phyloP scores from a whole-genome alignment of 331 rosid species.

The Stylosanthes scabra region DNA sequence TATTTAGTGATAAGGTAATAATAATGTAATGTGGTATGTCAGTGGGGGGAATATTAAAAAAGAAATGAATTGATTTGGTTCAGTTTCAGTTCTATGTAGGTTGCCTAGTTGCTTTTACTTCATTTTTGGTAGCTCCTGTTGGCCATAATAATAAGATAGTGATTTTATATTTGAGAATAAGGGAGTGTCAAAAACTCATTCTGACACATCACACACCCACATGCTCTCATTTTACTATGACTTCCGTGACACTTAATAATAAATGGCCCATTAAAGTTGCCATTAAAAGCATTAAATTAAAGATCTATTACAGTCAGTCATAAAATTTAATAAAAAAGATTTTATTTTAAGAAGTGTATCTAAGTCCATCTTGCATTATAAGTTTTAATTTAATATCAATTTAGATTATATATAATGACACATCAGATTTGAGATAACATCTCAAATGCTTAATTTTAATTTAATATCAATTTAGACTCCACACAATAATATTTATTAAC shows the following conservation, averaged over 20 bases:
- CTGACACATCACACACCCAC: constrained; percentile 29
- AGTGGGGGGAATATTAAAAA: constrained; percentile 38
- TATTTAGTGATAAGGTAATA: constrained; percentile 27
- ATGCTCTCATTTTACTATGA: constrained; percentile 1
- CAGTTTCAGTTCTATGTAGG: constrained; percentile 30
- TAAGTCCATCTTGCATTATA: no score
- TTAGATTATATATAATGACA: no score
- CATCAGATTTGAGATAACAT: no score
- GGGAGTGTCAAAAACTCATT: background rate
- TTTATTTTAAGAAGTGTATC: background rate
- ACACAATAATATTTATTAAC: no score
- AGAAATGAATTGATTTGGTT: constrained; percentile 34
- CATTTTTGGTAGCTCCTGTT: constrained; percentile 30
- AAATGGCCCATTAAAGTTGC: background rate
- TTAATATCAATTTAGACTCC: no score
- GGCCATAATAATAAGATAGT: constrained; percentile 30
- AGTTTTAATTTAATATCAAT: no score
- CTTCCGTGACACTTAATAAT: background rate
- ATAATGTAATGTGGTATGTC: constrained; percentile 35
- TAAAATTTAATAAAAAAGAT: background rate
- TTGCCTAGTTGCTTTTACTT: constrained; percentile 40
- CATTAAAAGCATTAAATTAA: background rate
- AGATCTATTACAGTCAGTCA: background rate
- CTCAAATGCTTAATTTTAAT: no score
- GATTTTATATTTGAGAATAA: constrained; percentile 1